Conservation (phyloP, 495 filamentous ascomycete species). For the Darksidea phi region DNA sequence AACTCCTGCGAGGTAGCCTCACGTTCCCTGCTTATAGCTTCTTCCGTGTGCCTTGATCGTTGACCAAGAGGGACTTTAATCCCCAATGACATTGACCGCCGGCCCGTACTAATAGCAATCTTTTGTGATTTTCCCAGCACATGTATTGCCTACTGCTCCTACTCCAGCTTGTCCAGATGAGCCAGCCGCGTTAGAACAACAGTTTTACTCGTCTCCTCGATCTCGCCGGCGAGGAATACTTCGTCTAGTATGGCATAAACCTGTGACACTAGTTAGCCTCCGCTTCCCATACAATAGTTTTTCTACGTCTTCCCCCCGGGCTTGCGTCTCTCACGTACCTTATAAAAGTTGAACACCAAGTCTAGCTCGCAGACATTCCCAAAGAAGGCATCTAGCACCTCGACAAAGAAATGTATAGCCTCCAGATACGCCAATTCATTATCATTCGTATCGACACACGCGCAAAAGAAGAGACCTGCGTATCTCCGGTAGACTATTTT, state of each 20-base stretch:
- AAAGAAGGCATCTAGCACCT: constrained; percentile 97
- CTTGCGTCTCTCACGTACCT: constrained; percentile 51
- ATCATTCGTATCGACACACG: constrained; percentile 97
- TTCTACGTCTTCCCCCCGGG: neutral
- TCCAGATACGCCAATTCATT: constrained; percentile 97
- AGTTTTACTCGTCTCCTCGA: constrained; percentile 97
- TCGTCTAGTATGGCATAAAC: constrained; percentile 98
- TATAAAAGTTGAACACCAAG: constrained; percentile 97
- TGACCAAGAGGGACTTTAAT: too few species aligned
- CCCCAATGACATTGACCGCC: too few species aligned
- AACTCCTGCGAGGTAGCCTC: too few species aligned
- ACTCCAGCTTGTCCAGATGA: constrained; percentile 96
- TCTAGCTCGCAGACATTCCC: constrained; percentile 99
- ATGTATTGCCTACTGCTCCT: constrained; percentile 25
- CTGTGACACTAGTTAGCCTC: constrained; percentile 45
- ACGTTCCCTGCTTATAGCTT: too few species aligned
- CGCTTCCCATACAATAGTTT: neutral
- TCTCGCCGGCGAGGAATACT: constrained; percentile 93
- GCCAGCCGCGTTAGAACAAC: constrained; percentile 92
- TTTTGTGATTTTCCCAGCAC: neutral
- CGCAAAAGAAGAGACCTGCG: constrained; percentile 97
- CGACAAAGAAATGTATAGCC: constrained; percentile 98
- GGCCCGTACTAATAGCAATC: too few species aligned
- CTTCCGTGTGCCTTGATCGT: too few species aligned
- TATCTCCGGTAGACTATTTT: constrained; percentile 97